Evolutionary conservation across 2,329 filamentous ascomycete species (phyloP).

Genomic region (Cordyceps farinosa): DNA sequence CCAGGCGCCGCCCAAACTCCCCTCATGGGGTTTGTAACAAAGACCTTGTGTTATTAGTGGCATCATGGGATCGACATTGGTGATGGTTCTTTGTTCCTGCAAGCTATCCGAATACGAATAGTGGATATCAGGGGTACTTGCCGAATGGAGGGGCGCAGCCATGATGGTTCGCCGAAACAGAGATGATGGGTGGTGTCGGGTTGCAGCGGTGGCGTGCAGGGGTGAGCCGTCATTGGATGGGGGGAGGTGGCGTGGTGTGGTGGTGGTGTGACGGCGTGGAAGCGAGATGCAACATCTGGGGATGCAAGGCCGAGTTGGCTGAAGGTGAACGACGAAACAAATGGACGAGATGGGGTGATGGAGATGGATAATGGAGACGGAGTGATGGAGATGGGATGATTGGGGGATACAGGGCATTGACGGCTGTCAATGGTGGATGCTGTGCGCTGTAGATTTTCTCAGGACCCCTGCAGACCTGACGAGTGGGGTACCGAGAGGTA

Average conservation of each 20-base stretch:
- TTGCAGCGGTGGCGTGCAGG: neutral
- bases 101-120: neutral
- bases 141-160: neutral
- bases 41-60: no score
- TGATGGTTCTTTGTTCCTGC: no score
- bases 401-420: neutral
- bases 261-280: neutral
- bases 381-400: no score
- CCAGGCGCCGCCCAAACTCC: no score
- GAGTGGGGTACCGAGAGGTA: no score
- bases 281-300: neutral
- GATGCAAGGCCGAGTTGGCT: neutral
- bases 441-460: neutral
- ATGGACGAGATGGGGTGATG: no score
- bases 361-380: no score
- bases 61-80: no score
- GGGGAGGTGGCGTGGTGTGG: neutral
- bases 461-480: neutral
- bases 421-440: neutral
- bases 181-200: constrained; percentile 2
- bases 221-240: neutral
- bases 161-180: no score
- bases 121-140: constrained; percentile 5
- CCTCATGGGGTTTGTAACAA: no score
- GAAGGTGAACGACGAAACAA: no score